phyloP scores from a whole-genome alignment of 2,329 filamentous ascomycete species.

The Penicillium sp. region DNA sequence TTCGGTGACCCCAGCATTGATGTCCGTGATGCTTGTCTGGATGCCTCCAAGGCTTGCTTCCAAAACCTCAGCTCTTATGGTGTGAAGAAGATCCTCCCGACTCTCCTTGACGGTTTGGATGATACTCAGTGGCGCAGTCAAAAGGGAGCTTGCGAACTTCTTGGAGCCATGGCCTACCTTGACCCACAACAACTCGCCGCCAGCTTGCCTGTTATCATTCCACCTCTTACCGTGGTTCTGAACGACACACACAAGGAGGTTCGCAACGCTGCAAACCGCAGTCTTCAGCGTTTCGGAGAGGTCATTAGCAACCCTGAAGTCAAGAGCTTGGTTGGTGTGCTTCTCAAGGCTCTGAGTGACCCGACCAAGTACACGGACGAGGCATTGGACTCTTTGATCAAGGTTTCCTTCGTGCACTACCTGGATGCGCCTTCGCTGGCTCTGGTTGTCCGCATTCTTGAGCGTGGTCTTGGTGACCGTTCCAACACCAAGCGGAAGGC shows the following conservation, averaged over 20 bases:
- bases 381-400: slow-evolving; percentile 89
- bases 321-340: slow-evolving; percentile 83
- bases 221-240: slow-evolving; percentile 86
- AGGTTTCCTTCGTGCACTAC: slow-evolving; percentile 97
- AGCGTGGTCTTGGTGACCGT: slow-evolving; percentile 85
- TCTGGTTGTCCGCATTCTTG: slow-evolving; percentile 89
- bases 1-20: slow-evolving; percentile 88
- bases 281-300: slow-evolving; percentile 95
- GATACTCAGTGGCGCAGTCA: slow-evolving; percentile 98
- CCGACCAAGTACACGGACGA: slow-evolving; percentile 97
- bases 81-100: slow-evolving; percentile 91
- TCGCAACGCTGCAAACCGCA: slow-evolving; percentile 85
- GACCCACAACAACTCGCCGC: slow-evolving; percentile 91
- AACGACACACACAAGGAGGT: slow-evolving; percentile 99
- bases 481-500: slow-evolving; percentile 96
- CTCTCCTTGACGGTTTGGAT: slow-evolving; percentile 85
- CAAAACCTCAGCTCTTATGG: slow-evolving; percentile 90
- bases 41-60: slow-evolving; percentile 93
- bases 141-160: slow-evolving; percentile 92
- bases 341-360: slow-evolving; percentile 95
- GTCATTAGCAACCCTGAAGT: slow-evolving; percentile 98
- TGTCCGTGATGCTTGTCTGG: slow-evolving; percentile 88
- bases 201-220: slow-evolving; percentile 94
- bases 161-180: slow-evolving; percentile 97
- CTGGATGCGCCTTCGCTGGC: slow-evolving; percentile 96